phyloP scores from a whole-genome alignment of 2,329 filamentous ascomycete genomes.

The Epichloe elymi region DNA sequence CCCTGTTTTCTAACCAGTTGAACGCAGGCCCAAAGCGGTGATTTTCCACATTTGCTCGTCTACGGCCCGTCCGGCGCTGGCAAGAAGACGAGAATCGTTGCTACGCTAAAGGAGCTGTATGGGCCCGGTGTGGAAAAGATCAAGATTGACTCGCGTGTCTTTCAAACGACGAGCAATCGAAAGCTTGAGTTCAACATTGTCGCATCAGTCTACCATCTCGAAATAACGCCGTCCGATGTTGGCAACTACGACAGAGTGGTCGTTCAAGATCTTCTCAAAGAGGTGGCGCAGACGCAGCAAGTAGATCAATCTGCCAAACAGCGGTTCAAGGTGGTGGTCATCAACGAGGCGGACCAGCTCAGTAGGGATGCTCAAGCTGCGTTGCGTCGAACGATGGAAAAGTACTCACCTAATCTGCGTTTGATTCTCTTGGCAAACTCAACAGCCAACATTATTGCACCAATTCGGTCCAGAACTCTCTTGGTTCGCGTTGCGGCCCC shows the following conservation, averaged over 20 bases:
- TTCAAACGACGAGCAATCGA: conserved; percentile 88
- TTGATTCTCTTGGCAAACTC: conserved; percentile 89
- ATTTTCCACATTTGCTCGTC: conserved; percentile 94
- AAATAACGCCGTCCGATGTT: conserved; percentile 95
- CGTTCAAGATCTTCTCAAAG: conserved; percentile 87
- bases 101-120: conserved; percentile 88
- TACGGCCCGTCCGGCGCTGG: conserved; percentile 94
- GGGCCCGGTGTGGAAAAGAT: conserved; percentile 98
- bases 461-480: conserved; percentile 82
- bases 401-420: conserved; percentile 90
- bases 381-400: conserved; percentile 92
- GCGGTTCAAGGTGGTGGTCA: conserved; percentile 95
- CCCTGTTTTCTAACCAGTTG: neutral
- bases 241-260: conserved; percentile 95
- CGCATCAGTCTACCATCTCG: conserved; percentile 90
- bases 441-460: conserved; percentile 98
- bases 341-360: conserved; percentile 95
- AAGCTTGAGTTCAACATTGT: conserved; percentile 99
- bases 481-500: conserved; percentile 87
- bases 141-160: conserved; percentile 95
- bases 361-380: conserved; percentile 92
- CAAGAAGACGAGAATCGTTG: conserved; percentile 94
- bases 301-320: conserved; percentile 88
- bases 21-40: conserved; percentile 76
- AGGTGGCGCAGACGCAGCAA: conserved; percentile 97